Evolutionary conservation across 441 rosid species (phyloP), one percentile per base, ranked within the genome.

Genomic region (Erysimum pusillum): DNA sequence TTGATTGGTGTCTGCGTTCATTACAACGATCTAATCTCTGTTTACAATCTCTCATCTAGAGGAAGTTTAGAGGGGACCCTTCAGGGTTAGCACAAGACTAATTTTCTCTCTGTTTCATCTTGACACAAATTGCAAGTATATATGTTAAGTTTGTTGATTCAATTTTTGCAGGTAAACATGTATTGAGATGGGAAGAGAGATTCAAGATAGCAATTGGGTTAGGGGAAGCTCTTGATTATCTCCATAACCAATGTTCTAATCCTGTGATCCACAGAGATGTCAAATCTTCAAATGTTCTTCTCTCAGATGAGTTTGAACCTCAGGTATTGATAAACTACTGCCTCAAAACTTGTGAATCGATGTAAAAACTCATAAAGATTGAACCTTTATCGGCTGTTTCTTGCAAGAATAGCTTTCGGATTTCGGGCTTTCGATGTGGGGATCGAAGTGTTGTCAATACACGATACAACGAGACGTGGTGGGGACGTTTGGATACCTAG

Each of bases 401-500:
- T 59, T 42, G 79, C 9, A 74, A 18, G 44, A 77, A 15, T 82
- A 94, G 97, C 78, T 94, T 41, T 87, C 97, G 5, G 97, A 94
- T 85, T 94, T 94, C 25, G 97, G 97, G 51, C 88, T 94, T 10
- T 93, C 98, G 22, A 84, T 90, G 28, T 88, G 90, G 97, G 95
- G 90, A 63, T 95, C 95, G 0, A 80, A 87, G 60, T 71, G 80
- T 81, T 83, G 90, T 35, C 76, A 84, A 32, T 92, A 81, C 69
- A 80, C 87, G 4, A 90, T 84, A 51, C 84, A 84, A 77, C 64
- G 76, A 11, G 92, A 92, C 7, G 83, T 92, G 31, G 97, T 92
- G 15, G 97, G 98, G 58, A 94, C 98, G 38, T 94, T 94, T 75
- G 98, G 97, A 20, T 92, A 94, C 79, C 89, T 94, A 61, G 98